A percentile compares a stretch with the other conserved stretches of the same genome.
Conservation (phyloP, 2,329 filamentous ascomycete species). For the Aspergillus fumigatus region DNA sequence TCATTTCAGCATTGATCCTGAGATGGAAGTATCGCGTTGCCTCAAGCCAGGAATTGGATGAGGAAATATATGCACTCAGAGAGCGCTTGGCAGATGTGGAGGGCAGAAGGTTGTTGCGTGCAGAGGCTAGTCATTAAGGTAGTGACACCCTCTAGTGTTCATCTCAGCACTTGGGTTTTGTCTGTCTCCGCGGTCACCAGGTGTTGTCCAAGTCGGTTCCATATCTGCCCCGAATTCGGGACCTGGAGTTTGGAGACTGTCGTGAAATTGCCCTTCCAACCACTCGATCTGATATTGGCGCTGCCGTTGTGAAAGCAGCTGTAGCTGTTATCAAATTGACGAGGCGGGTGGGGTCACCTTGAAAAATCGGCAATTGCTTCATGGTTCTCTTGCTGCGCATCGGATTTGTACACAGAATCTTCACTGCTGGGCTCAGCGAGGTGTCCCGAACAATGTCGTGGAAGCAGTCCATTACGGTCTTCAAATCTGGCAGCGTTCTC, state of each 20-base stretch:
- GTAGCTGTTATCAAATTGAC: not conserved
- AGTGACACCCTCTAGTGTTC: too few relatives aligned
- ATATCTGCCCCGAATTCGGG: not conserved
- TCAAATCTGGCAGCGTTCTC: not conserved
- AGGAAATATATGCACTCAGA: constrained; percentile 22
- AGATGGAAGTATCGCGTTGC: constrained; percentile 25
- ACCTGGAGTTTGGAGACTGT: not conserved
- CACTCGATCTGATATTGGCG: not conserved
- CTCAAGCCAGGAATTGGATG: constrained; percentile 23
- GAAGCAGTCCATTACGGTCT: not conserved
- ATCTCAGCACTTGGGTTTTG: too few relatives aligned
- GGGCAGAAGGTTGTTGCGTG: constrained; percentile 2
- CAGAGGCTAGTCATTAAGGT: not conserved
- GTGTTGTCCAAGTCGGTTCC: not conserved
- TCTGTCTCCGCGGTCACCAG: not conserved
- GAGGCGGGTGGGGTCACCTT: not conserved
- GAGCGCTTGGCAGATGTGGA: constrained; percentile 1
- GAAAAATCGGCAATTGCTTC: not conserved
- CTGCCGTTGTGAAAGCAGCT: not conserved
- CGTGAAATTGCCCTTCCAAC: not conserved
- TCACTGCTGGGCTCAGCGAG: not conserved
- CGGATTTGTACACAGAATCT: not conserved
- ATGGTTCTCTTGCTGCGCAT: not conserved
- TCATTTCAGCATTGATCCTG: constrained; percentile 24
- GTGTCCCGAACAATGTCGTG: not conserved